Base-by-base conservation (phyloP, 2,329 filamentous ascomycete genomes). In the Colletotrichum australisinense region DNA sequence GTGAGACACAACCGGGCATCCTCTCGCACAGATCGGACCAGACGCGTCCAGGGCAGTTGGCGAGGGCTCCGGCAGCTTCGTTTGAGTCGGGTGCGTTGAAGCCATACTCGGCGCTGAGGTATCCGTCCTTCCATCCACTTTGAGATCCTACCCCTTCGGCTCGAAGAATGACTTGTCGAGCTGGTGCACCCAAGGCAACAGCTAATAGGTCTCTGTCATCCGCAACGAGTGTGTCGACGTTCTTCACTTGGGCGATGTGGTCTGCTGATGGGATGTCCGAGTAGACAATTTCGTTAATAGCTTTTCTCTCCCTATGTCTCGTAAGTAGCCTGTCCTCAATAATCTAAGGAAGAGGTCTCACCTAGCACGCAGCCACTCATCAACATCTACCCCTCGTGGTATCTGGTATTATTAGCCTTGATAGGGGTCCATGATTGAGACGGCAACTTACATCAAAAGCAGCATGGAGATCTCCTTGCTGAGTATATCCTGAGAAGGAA, bases 11-110 rank as follows among this genome's bases (percentile, higher is more conserved):
- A 0, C 87, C 88, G 0, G 87, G 87, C 84, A 89, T 89, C 2
- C 87, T 81, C 76, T 88, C 86, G 69, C 86, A 88, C 0, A 89
- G 81, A 73, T 89, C 87, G 4, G 86, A 86, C 88, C 88, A 90
- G 19, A 89, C 83, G n/a, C 87, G 81, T 0, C 88, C 87, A 0
- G 87, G 86, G 0, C 86, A 88, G 73, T 81, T 84, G 35, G 83
- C 85, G 19, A 85, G 81, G 5, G 86, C 87, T 4, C 83, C 85
- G 1, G 84, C 83, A 0, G 87, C 81, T 69, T 87, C 87, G 73
- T 87, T 86, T 14, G 87, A 85, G 73, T 89, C 87, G 1, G 84
- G 83, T 0, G 87, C 86, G 24, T 85, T 87, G 72, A 89, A 89
- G 0, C 88, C 88, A 49, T 88, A 85, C 64, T 88, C 87, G 22